Conservation (phyloP, 306 rosid genomes). For the Lagenaria siceraria region DNA sequence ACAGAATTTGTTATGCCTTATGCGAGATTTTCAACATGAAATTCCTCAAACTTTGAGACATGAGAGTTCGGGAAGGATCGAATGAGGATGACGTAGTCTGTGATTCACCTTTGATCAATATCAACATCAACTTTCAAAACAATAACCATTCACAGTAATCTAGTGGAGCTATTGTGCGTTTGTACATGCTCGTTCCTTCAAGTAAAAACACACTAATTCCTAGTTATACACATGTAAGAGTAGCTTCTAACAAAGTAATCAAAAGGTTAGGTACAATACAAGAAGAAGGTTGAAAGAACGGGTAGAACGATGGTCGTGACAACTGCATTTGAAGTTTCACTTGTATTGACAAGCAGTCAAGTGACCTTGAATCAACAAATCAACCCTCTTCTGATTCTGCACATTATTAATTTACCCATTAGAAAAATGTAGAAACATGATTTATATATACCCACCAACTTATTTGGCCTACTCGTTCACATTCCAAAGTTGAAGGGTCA, state of each 20-base stretch:
- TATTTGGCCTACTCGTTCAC: neutral
- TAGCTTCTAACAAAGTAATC: neutral
- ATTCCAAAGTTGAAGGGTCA: too few species aligned
- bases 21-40: neutral
- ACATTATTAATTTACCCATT: conserved; percentile 4
- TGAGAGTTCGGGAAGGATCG: neutral
- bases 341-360: neutral
- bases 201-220: neutral
- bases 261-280: neutral
- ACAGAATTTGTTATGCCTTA: neutral
- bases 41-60: neutral
- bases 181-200: neutral
- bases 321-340: neutral
- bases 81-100: neutral
- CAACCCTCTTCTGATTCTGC: conserved; percentile 61
- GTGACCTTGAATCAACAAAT: conserved; percentile 9
- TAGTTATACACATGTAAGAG: neutral
- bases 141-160: neutral
- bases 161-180: neutral
- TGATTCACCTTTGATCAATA: neutral
- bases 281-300: neutral
- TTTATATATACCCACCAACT: neutral
- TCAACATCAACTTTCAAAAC: neutral
- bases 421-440: neutral
- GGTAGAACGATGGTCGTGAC: neutral